phyloP scores from a whole-genome alignment of 2,329 filamentous ascomycete genomes.

The Fusarium mangiferae region DNA sequence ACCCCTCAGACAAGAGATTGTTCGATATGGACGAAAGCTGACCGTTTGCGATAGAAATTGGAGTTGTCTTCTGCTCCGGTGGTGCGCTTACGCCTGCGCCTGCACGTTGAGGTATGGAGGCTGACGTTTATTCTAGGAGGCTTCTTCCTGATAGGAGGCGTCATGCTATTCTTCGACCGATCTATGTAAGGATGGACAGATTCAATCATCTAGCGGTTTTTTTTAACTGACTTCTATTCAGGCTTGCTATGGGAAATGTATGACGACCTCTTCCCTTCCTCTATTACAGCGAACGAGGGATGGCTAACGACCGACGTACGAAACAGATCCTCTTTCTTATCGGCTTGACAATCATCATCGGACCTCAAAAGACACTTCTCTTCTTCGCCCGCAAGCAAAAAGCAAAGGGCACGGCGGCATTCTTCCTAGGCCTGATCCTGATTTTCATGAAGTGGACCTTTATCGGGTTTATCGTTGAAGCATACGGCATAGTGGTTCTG shows the following conservation, averaged over 20 bases:
- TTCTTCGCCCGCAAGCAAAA: conserved; percentile 98
- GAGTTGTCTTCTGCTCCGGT: conserved; percentile 96
- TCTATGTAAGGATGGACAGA: conserved; percentile 75
- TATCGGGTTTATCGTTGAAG: conserved; percentile 87
- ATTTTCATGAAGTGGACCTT: conserved; percentile 93
- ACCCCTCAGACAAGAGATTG: not conserved
- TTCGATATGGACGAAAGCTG: conserved; percentile 38
- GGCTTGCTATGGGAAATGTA: conserved; percentile 98
- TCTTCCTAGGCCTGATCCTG: conserved; percentile 82
- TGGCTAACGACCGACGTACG: conserved; percentile 15
- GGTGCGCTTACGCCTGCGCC: conserved; percentile 71
- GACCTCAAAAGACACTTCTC: conserved; percentile 85
- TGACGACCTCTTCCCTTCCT: conserved; percentile 41
- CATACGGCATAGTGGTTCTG: conserved; percentile 91
- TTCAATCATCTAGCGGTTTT: conserved; percentile 65
- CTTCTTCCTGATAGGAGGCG: conserved; percentile 93
- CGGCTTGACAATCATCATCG: conserved; percentile 95
- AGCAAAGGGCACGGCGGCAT: conserved; percentile 88
- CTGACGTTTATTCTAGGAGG: conserved; percentile 69
- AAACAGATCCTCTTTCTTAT: conserved; percentile 94
- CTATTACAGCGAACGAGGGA: conserved; percentile 24
- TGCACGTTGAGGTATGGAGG: conserved; percentile 30
- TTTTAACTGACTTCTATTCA: conserved; percentile 80
- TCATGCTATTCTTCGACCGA: conserved; percentile 97
- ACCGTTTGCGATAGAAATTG: conserved; percentile 76